Base-by-base conservation (phyloP, 2,329 filamentous ascomycete species). In the Verticillium klebahnii region DNA sequence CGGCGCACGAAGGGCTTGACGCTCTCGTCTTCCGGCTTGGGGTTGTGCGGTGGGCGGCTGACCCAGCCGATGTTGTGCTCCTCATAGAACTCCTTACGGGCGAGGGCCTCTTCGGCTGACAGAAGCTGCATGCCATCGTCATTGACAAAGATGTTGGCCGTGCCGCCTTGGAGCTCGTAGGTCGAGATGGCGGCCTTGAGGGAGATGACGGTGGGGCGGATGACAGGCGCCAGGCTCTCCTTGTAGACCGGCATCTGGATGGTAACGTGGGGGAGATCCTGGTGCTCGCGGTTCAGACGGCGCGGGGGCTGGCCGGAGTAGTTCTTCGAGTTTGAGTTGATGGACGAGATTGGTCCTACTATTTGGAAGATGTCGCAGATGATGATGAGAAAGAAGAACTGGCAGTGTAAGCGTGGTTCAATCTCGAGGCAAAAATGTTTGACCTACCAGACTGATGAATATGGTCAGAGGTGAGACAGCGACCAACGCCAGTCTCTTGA, bases 111-210 rank as follows among this genome's bases (percentile, higher is more conserved):
- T 14, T 83, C 77, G 3, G 75, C 74, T 2, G 80, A 73, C 17
- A 89, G 76, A 37, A 87, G 73, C 70, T 89, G 86, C 81, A 89
- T 85, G 61, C 87, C 87, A 65, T 90, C 87, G 61, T 90, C 87
- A 65, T 89, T 89, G 70, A 89, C 74, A 68, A 89, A 88, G 64
- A 90, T 87, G 68, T 85, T 88, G 31, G 87, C 87, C 1, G 85
- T 83, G 8, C 87, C 87, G n/a, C 87, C 87, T 58, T 80, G 77
- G 56, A 77, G 74, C 65, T 82, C 80, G 65, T 83, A 83, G 59
- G 77, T 77, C 1, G 77, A 79, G 57, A 83, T 82, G 19, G 81
- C 81, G 1, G 77, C 75, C 65, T 82, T 79, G 52, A 83, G 70
- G 59, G 77, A 80, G 50, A 76, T 71, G 52, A 83, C 73, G 0